Base-by-base conservation (phyloP, 768 basidiomycete species). In the Paxillus rubicundulus region DNA sequence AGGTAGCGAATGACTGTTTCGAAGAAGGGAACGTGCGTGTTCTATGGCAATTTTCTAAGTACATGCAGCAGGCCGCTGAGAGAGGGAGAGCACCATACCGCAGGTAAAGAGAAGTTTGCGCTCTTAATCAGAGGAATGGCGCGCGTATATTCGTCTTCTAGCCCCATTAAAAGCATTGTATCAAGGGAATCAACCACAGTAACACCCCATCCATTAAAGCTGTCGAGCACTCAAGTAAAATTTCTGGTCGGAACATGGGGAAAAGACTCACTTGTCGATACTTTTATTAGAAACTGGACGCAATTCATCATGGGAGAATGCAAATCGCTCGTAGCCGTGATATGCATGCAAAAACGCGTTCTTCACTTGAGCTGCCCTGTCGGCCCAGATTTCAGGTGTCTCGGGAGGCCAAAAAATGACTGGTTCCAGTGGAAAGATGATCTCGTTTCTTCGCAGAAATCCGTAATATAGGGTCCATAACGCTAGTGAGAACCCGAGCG, bases 1-100 rank as follows among this genome's bases (percentile, higher is more conserved):
- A 98, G 81, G 60, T 95, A 89, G 30, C 94, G 83, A 54, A 97
- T 97, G 38, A 88, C 82, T 0, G 92, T 95, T 73, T 95, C 89
- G 54, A 90, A 91, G 65, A 85, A 88, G 1, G 85, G 84, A 0
- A 69, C 67, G 1, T 48, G 65, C 72, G 57, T 66, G 69, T 58
- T 68, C 59, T 51, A 45, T 69, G 38, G 14, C 36, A 41, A 24
- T 42, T 30, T 56, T 58, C 12, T 2, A 4, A 24, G 24, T 24
- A 27, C 13, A 32, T 4, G 8, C 16, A 9, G 21, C 6, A 2
- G 17, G 30, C 4, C 17, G 38, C 33, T 39, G 12, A 45, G 5
- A 44, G 21, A 37, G 46, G 21, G 45, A 20, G 28, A 37, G 14
- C 24, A 16, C 64, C 72, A 40, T 62, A 82, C 82, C 40, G 70